These are phyloP conservation scores for Cryptosporidium sp. DNA, from an alignment of 169 alveolate species.

Conservation along the genomic window DNA sequence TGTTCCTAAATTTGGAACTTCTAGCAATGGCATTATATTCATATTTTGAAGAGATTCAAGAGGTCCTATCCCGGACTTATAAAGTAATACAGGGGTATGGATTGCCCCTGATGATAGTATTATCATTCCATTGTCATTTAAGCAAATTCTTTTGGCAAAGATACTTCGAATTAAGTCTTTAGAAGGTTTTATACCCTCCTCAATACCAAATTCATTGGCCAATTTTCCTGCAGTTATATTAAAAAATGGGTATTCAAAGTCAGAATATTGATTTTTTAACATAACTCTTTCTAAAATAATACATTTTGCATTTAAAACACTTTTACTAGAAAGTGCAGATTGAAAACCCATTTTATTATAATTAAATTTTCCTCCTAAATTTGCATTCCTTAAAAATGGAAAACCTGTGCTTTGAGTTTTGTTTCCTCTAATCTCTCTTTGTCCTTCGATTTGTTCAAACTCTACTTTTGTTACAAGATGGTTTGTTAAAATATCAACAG, in stretches of 20 bases:
- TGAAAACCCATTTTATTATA: not conserved
- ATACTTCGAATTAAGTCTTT: slow-evolving; percentile 29
- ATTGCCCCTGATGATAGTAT: slow-evolving; percentile 80
- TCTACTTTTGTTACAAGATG: slow-evolving; percentile 59
- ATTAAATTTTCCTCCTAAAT: not conserved
- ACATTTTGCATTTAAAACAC: slow-evolving; percentile 54
- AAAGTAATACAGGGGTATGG: slow-evolving; percentile 77
- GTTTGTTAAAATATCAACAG: slow-evolving; percentile 48
- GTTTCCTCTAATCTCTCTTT: not conserved
- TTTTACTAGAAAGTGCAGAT: not conserved
- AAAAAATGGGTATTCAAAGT: slow-evolving; percentile 19
- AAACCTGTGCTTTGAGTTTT: not conserved
- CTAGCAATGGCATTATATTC: slow-evolving; percentile 70
- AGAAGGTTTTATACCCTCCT: slow-evolving; percentile 5
- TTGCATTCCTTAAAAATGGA: slow-evolving; percentile 12
- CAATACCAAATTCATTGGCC: not conserved
- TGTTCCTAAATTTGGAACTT: slow-evolving; percentile 76
- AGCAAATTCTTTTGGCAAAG: slow-evolving; percentile 76
- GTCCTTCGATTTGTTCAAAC: not conserved
- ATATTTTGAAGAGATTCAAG: slow-evolving; percentile 49
- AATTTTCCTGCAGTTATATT: slow-evolving; percentile 14
- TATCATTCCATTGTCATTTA: slow-evolving; percentile 76
- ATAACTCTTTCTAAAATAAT: slow-evolving; percentile 25
- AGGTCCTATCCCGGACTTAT: slow-evolving; percentile 80
- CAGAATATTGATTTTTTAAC: slow-evolving; percentile 11